Evolutionary conservation across 2,329 filamentous ascomycete genomes (phyloP).

Genomic region (Neofusicoccum ribis): DNA sequence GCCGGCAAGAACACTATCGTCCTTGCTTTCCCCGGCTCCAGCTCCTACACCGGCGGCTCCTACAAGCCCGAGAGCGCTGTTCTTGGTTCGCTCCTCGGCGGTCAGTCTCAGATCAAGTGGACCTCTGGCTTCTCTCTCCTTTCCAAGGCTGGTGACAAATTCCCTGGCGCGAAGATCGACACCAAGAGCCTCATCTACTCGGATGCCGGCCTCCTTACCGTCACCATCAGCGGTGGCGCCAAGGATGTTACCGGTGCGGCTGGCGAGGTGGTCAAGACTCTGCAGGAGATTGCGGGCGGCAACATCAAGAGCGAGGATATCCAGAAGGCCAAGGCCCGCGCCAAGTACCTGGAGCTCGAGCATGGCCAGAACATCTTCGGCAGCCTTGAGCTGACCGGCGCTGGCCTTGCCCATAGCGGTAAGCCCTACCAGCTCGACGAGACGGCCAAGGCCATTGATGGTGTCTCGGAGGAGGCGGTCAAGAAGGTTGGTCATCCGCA

Average conservation of each 20-base stretch:
- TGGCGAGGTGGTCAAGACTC: conserved; percentile 72
- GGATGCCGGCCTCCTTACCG: conserved; percentile 85
- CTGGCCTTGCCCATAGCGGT: conserved; percentile 76
- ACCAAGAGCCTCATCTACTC: conserved; percentile 86
- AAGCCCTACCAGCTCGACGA: conserved; percentile 83
- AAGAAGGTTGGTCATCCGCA: conserved; percentile 68
- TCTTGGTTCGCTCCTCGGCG: conserved; percentile 84
- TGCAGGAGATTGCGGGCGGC: conserved; percentile 79
- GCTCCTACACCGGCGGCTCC: conserved; percentile 67
- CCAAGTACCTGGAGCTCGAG: conserved; percentile 90
- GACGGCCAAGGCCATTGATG: conserved; percentile 74
- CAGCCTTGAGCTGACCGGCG: conserved; percentile 80
- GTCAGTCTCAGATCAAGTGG: conserved; percentile 93
- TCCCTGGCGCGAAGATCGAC: conserved; percentile 66
- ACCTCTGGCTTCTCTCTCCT: conserved; percentile 88
- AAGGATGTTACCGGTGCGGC: conserved; percentile 72
- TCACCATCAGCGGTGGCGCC: conserved; percentile 77
- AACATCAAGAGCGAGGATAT: conserved; percentile 80
- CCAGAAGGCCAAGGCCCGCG: conserved; percentile 86
- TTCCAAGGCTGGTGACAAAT: conserved; percentile 70
- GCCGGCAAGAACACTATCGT: conserved; percentile 77
- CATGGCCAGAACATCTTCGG: conserved; percentile 74
- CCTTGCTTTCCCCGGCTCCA: conserved; percentile 89
- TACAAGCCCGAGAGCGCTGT: conserved; percentile 91
- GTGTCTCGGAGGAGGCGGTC: conserved; percentile 79